Evolutionary conservation across 495 filamentous ascomycete genomes (phyloP).

Genomic region (Aspergillus indologenus): DNA sequence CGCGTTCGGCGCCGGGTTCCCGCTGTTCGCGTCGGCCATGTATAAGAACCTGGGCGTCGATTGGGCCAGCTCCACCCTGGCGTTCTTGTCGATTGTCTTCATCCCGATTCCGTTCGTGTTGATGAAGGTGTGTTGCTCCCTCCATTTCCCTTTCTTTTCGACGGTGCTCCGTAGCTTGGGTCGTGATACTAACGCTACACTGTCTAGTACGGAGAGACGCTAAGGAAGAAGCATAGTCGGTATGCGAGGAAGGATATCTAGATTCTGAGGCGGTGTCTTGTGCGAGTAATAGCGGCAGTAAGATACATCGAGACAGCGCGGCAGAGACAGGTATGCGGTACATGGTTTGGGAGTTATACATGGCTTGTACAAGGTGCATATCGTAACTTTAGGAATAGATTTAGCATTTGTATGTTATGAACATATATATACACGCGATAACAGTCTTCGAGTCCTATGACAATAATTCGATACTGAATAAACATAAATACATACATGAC

Average conservation of each 20-base stretch:
- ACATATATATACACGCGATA: no score
- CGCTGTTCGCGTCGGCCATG: conserved; percentile 50
- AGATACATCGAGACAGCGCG: no score
- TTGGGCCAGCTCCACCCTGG: conserved; percentile 7
- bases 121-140: conserved; percentile 7
- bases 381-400: no score
- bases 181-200: neutral
- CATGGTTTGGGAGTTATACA: no score
- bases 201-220: conserved; percentile 5
- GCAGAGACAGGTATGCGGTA: no score
- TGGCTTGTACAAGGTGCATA: no score
- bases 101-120: conserved; percentile 9
- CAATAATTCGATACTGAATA: no score
- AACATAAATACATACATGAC: no score
- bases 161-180: neutral
- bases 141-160: neutral
- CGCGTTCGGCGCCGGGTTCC: conserved; percentile 44
- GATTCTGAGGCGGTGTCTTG: neutral
- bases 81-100: conserved; percentile 7
- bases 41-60: conserved; percentile 47
- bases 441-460: no score
- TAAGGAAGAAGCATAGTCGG: conserved; percentile 11
- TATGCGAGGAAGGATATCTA: conserved; percentile 11
- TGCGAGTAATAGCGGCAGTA: no score
- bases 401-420: no score